Percentiles rank a stretch among this genome's conserved stretches.
phyloP scores from a whole-genome alignment of 441 rosid genomes.

The Jatropha multifida region DNA sequence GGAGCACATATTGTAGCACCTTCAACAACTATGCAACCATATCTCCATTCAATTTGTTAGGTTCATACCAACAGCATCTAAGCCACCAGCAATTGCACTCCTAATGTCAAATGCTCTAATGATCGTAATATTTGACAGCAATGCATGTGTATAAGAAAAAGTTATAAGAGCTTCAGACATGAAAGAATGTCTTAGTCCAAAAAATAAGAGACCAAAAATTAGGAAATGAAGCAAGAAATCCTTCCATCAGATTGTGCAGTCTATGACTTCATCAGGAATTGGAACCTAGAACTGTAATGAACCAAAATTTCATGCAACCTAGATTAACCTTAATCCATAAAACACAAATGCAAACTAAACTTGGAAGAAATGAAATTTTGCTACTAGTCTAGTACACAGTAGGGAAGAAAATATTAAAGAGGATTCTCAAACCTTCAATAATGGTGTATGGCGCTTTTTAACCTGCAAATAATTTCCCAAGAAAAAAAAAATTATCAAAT shows the following conservation, averaged over 20 bases:
- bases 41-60: not conserved
- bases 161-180: not conserved
- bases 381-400: not conserved
- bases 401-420: constrained; percentile 8
- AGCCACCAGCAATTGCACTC: not conserved
- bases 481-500: constrained; percentile 9
- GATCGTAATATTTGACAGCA: not conserved
- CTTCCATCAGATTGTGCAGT: constrained; percentile 2
- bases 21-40: not conserved
- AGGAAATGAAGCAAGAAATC: not conserved
- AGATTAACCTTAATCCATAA: not conserved
- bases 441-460: constrained; percentile 69
- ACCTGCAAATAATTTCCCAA: constrained; percentile 50
- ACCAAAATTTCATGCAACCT: not conserved
- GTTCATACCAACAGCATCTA: not conserved
- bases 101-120: not conserved
- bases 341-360: not conserved
- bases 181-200: not conserved
- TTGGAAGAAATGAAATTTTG: constrained; percentile 8
- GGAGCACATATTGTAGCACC: not conserved
- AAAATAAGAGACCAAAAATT: not conserved
- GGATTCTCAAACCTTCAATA: constrained; percentile 64
- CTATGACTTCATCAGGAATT: not conserved
- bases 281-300: not conserved
- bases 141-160: not conserved